A percentile compares a stretch with the other conserved stretches of the same genome.
phyloP scores from a whole-genome alignment of 768 basidiomycete species.

The Hygrophoropsis aurantiaca region DNA sequence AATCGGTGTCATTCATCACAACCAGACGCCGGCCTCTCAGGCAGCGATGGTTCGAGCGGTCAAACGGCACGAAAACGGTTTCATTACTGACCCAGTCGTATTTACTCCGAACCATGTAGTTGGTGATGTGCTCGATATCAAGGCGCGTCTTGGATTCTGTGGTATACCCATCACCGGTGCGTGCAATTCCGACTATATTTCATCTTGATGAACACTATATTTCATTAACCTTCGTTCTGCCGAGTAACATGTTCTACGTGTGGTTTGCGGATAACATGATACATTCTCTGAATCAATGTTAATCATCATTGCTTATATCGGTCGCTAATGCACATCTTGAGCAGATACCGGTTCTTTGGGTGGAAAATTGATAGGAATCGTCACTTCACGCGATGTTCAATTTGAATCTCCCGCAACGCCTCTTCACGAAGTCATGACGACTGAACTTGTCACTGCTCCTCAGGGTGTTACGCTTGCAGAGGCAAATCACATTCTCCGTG shows the following conservation, averaged over 20 bases:
- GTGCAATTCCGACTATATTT: constrained; percentile 30
- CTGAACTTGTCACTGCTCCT: constrained; percentile 77
- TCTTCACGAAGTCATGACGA: constrained; percentile 90
- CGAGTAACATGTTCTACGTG: constrained; percentile 69
- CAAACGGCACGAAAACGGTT: constrained; percentile 98
- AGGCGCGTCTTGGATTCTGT: constrained; percentile 88
- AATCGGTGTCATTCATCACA: constrained; percentile 98
- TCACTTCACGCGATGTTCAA: constrained; percentile 94
- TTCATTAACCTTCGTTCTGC: constrained; percentile 87
- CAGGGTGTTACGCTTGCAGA: constrained; percentile 88
- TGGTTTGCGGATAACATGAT: constrained; percentile 65
- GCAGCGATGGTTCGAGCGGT: constrained; percentile 97
- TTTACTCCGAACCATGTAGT: constrained; percentile 76
- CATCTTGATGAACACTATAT: constrained; percentile 47
- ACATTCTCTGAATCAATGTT: constrained; percentile 16
- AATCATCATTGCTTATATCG: constrained; percentile 3
- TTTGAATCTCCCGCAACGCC: constrained; percentile 69
- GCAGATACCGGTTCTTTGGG: constrained; percentile 85
- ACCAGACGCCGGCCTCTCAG: constrained; percentile 80
- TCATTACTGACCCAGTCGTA: constrained; percentile 93
- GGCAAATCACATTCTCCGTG: constrained; percentile 92
- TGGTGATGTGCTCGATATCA: constrained; percentile 91
- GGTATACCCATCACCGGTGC: constrained; percentile 96
- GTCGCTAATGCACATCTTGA: constrained; percentile 18
- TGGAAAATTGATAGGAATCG: constrained; percentile 93